Base-by-base conservation (phyloP, 2,329 filamentous ascomycete genomes). In the Cercospora sp. region DNA sequence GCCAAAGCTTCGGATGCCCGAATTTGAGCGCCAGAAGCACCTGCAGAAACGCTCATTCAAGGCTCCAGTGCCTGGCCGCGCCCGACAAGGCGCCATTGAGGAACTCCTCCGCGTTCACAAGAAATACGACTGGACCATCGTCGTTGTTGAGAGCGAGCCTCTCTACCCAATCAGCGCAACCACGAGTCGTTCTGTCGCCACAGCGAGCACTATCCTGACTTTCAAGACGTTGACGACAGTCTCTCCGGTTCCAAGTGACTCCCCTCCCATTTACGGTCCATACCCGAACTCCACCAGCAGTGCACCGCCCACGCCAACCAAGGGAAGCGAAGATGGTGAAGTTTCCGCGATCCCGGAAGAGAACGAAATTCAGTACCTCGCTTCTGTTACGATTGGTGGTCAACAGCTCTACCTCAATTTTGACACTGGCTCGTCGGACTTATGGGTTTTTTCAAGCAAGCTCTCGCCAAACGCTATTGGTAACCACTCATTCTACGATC, bases 351-450 rank as follows among this genome's bases (percentile, higher is more conserved):
- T 86, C 30, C 88, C 89, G 12, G 87, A 89, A 70, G 80, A 85
- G 55, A 87, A 89, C 72, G 90, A 91, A 74, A 83, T 86, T 59
- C 88, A 92, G 68, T 94, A 91, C 74, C 84, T 94, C 12, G 86
- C 88, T 0, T 89, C 89, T 0, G 88, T 92, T 63, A 84, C 77
- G n/a, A 86, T 93, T 70, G 90, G 90, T 68, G 89, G 88, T 5
- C 90, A 92, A 79, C 85, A 83, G 4, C 74, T 93, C 66, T 87
- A 88, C 75, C 80, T 93, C 76, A 87, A 91, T 77, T 91, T 93
- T 75, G 90, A 93, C 79, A 90, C 89, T n/a, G 90, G 90, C 66
- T 92, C 90, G 1, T 86, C 90, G 12, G 90, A 92, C 78, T 84
- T 91, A 64, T 93, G 90, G 90, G 86, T 90, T 23, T 90, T 92